Evolutionary conservation across 352 stramenopile species (phyloP).

Genomic region (Sclerospora graminicola): DNA sequence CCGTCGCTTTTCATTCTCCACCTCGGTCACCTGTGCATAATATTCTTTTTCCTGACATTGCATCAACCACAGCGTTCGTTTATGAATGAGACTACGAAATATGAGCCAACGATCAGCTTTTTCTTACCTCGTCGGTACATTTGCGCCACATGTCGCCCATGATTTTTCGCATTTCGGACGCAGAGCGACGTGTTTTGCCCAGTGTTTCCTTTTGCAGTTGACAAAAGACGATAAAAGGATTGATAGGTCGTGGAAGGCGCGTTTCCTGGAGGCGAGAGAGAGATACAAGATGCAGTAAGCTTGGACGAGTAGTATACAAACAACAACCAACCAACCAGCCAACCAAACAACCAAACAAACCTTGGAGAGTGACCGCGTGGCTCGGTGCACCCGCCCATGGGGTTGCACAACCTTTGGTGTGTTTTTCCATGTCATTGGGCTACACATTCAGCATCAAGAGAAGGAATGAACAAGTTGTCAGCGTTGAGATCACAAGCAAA

Average conservation of each 20-base stretch:
- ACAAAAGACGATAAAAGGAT: slow-evolving; percentile 78
- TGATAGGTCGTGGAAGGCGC: slow-evolving; percentile 54
- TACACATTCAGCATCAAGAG: slow-evolving; percentile 6
- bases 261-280: slow-evolving; percentile 23
- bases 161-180: slow-evolving; percentile 66
- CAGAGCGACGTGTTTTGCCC: slow-evolving; percentile 42
- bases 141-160: slow-evolving; percentile 80
- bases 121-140: slow-evolving; percentile 49
- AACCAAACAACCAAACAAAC: slow-evolving; percentile 10
- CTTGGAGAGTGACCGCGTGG: slow-evolving; percentile 18
- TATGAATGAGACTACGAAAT: not conserved
- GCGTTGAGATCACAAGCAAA: not conserved
- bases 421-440: slow-evolving; percentile 38
- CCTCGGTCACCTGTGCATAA: slow-evolving; percentile 59
- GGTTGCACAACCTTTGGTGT: slow-evolving; percentile 8
- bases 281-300: not conserved
- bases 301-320: not conserved
- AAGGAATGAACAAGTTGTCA: not conserved
- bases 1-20: slow-evolving; percentile 73
- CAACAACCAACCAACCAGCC: too few species aligned
- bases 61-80: too few species aligned
- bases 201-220: slow-evolving; percentile 67
- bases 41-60: slow-evolving; percentile 64
- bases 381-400: slow-evolving; percentile 21
- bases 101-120: not conserved